phyloP scores from a whole-genome alignment of 352 stramenopile genomes.

The Phytophthora citricola region DNA sequence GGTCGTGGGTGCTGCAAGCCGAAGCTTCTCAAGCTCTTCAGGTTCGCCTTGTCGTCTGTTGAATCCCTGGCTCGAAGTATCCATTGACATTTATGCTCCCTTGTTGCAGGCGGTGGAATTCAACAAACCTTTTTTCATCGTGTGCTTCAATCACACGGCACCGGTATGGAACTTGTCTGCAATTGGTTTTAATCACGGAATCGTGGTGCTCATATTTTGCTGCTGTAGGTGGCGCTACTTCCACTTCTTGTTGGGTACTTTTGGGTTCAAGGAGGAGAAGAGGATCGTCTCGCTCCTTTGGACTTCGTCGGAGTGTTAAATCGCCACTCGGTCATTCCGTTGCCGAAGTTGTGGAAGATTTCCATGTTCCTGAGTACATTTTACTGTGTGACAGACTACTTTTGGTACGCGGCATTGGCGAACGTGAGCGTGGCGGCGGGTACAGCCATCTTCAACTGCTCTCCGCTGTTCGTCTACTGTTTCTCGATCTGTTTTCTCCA shows the following conservation, averaged over 20 bases:
- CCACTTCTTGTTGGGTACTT: conserved; percentile 45
- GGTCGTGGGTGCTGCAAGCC: conserved; percentile 43
- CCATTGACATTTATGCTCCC: background rate
- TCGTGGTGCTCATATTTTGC: background rate
- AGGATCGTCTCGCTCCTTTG: conserved; percentile 17
- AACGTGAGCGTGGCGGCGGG: conserved; percentile 56
- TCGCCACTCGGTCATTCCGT: conserved; percentile 46
- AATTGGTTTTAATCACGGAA: background rate
- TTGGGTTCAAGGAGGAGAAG: conserved; percentile 27
- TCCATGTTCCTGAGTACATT: conserved; percentile 48
- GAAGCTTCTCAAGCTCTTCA: conserved; percentile 38
- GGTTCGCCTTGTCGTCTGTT: background rate
- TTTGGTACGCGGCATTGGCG: conserved; percentile 65
- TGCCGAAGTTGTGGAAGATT: conserved; percentile 30
- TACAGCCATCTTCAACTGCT: conserved; percentile 66
- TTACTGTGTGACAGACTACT: conserved; percentile 64
- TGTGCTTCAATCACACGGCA: conserved; percentile 59
- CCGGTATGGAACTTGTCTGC: conserved; percentile 27
- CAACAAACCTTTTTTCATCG: conserved; percentile 68
- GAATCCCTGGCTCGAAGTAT: background rate
- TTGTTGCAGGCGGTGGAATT: conserved; percentile 26
- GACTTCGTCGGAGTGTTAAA: conserved; percentile 28
- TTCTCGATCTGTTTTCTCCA: conserved; percentile 68
- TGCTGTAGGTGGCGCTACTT: conserved; percentile 43
- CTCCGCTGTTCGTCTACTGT: conserved; percentile 69